phyloP scores from a whole-genome alignment of 176 grass and related monocot genomes.

The Luzula sylvatica region DNA sequence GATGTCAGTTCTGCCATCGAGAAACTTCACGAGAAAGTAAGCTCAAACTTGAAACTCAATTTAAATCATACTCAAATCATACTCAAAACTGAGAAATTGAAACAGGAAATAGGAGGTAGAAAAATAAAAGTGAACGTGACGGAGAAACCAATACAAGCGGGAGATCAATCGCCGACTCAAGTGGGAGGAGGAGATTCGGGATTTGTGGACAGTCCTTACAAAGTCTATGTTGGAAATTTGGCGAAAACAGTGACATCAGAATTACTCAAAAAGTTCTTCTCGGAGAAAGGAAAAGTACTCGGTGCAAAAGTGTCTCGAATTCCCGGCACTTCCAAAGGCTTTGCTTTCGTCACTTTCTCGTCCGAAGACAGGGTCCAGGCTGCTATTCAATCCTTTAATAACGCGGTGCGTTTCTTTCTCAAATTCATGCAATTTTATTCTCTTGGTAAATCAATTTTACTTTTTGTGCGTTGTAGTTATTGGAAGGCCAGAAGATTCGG shows the following conservation, averaged over 20 bases:
- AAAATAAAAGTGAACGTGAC: conserved; percentile 93
- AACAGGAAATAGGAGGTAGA: conserved; percentile 66
- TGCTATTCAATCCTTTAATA: conserved; percentile 76
- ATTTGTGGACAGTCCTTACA: conserved; percentile 88
- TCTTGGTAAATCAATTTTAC: neutral
- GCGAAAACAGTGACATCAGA: conserved; percentile 67
- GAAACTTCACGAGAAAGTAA: conserved; percentile 67
- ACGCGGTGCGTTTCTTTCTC: conserved; percentile 24
- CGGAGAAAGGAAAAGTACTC: conserved; percentile 77
- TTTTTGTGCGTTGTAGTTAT: conserved; percentile 43
- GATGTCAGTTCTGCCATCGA: conserved; percentile 49
- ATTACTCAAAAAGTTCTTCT: conserved; percentile 77
- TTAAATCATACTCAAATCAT: no score
- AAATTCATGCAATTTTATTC: neutral
- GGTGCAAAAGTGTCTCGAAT: conserved; percentile 72
- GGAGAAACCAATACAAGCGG: conserved; percentile 55
- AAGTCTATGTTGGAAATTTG: conserved; percentile 96
- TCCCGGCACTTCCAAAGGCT: conserved; percentile 75
- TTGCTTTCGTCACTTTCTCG: conserved; percentile 78
- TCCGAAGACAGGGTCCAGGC: conserved; percentile 79
- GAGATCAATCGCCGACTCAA: conserved; percentile 34
- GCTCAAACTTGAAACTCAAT: neutral
- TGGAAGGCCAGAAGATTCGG: conserved; percentile 96
- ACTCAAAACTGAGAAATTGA: conserved; percentile 6
- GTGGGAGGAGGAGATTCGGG: conserved; percentile 49